phyloP scores from a whole-genome alignment of 208 protist genomes.

The Borovskyia barvae region DNA sequence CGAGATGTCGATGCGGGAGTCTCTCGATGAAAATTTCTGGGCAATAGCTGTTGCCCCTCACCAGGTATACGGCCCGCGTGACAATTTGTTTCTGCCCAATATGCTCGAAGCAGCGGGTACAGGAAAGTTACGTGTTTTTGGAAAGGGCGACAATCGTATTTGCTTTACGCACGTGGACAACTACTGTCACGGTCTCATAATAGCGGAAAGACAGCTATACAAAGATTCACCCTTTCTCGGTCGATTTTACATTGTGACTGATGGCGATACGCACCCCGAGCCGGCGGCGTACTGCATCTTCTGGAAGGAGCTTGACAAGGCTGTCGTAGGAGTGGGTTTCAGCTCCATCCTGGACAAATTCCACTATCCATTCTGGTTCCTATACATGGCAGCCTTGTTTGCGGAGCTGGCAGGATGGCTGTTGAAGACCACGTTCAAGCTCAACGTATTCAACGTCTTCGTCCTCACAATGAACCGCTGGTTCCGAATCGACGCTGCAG shows the following conservation, averaged over 20 bases:
- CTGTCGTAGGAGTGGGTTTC: conserved; percentile 88
- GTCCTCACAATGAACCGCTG: conserved; percentile 95
- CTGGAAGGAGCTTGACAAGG: conserved; percentile 92
- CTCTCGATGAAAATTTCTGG: conserved; percentile 83
- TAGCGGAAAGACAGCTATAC: conserved; percentile 89
- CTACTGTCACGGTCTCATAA: conserved; percentile 94
- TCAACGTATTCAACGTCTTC: conserved; percentile 94
- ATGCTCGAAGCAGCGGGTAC: conserved; percentile 93
- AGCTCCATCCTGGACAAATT: conserved; percentile 72
- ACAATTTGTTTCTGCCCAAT: conserved; percentile 95
- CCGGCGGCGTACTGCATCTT: conserved; percentile 89
- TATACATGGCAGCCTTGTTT: conserved; percentile 81
- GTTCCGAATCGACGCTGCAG: conserved; percentile 91
- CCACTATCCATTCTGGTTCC: conserved; percentile 89
- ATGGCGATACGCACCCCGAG: conserved; percentile 90
- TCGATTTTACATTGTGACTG: conserved; percentile 96
- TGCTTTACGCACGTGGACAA: conserved; percentile 96
- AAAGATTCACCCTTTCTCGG: conserved; percentile 87
- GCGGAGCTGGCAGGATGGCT: conserved; percentile 74
- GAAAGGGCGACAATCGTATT: conserved; percentile 90
- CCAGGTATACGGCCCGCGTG: conserved; percentile 95
- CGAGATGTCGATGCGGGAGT: conserved; percentile 84
- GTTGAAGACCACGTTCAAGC: conserved; percentile 83
- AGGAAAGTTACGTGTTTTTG: conserved; percentile 93
- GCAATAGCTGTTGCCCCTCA: conserved; percentile 92